Conservation (phyloP, 495 filamentous ascomycete species). For the Penicillium bialowiezense region DNA sequence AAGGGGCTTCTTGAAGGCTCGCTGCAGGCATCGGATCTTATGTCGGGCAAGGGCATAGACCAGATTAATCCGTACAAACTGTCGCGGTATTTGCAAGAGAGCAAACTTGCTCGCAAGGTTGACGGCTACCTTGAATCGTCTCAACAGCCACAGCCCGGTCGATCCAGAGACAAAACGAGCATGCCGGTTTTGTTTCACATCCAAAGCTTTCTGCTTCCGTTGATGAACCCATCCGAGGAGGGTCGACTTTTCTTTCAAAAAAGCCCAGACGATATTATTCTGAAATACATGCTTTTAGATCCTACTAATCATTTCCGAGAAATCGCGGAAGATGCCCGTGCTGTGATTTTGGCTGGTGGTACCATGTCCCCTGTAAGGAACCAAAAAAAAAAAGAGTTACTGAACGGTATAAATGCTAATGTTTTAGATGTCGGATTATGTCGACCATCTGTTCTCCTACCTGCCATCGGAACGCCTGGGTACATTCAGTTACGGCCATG, state of each 20-base stretch:
- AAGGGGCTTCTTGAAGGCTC: conserved; percentile 57
- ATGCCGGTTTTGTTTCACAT: conserved; percentile 80
- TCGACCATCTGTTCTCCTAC: conserved; percentile 78
- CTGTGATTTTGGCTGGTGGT: conserved; percentile 89
- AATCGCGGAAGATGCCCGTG: conserved; percentile 79
- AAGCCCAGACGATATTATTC: conserved; percentile 50
- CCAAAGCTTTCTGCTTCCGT: conserved; percentile 73
- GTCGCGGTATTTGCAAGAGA: conserved; percentile 81
- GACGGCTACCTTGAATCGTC: conserved; percentile 74
- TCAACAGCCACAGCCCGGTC: conserved; percentile 40
- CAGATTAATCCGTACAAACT: conserved; percentile 94
- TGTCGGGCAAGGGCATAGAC: conserved; percentile 84
- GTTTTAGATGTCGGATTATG: conserved; percentile 87
- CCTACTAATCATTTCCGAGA: conserved; percentile 88
- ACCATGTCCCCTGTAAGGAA: conserved; percentile 84
- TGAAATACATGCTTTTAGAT: conserved; percentile 91
- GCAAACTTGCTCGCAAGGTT: conserved; percentile 90
- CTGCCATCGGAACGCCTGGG: conserved; percentile 60
- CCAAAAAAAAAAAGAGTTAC: too few species aligned
- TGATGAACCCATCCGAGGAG: conserved; percentile 87
- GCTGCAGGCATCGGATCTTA: conserved; percentile 63
- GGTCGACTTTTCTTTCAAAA: conserved; percentile 81
- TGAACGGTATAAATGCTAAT: too few species aligned
- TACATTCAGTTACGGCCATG: conserved; percentile 90
- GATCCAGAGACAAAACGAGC: conserved; percentile 34